Conservation (phyloP, 192 early-diverging fungal species). For the Entomortierella lignicola region DNA sequence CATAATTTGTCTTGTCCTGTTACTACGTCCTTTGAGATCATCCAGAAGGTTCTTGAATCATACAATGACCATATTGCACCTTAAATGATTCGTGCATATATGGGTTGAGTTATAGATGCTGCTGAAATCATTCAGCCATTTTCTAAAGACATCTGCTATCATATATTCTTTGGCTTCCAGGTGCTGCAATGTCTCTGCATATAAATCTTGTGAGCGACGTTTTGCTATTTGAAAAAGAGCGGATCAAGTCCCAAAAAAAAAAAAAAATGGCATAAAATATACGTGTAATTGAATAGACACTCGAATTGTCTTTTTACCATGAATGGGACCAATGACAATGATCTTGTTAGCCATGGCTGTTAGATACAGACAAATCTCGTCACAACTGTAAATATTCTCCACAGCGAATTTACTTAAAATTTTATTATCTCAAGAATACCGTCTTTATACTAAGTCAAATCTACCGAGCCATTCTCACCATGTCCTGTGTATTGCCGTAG, state of each 20-base stretch:
- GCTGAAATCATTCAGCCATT: constrained; percentile 3
- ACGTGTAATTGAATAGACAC: background rate
- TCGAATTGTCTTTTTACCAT: background rate
- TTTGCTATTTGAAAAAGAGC: background rate
- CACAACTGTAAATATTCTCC: constrained; percentile 19
- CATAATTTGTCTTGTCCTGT: too few relatives aligned
- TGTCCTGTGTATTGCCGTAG: background rate
- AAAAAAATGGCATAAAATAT: too few relatives aligned
- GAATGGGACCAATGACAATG: background rate
- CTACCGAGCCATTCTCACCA: constrained; percentile 5
- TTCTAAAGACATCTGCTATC: background rate
- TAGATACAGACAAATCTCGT: constrained; percentile 13
- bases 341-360: constrained; percentile 7
- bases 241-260: background rate
- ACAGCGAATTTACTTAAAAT: background rate
- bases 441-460: background rate
- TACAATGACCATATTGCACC: background rate
- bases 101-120: constrained; percentile 2
- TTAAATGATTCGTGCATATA: constrained; percentile 14
- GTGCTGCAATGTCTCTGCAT: background rate
- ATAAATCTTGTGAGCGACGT: background rate
- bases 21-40: too few relatives aligned
- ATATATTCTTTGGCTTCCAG: background rate
- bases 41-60: background rate
- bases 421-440: background rate